phyloP scores from a whole-genome alignment of 2,329 filamentous ascomycete species.

The Penicillium sp. region DNA sequence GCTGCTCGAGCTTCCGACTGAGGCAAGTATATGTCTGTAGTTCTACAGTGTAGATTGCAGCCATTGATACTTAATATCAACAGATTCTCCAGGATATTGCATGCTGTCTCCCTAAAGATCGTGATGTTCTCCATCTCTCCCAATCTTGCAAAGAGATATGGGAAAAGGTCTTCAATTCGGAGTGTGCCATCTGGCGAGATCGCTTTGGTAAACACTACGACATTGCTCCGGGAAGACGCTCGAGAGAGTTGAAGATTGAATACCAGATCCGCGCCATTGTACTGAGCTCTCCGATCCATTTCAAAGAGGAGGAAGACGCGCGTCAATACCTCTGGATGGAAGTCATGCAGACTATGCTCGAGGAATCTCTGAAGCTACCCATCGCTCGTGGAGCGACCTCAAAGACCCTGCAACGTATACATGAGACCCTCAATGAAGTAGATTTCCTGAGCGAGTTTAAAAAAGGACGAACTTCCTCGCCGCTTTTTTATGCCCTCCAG shows the following conservation, averaged over 20 bases:
- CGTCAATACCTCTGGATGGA: constrained; percentile 32
- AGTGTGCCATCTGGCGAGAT: constrained; percentile 35
- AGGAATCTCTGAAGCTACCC: constrained; percentile 19
- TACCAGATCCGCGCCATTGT: constrained; percentile 38
- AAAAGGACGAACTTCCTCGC: constrained; percentile 16
- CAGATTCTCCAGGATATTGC: constrained; percentile 36
- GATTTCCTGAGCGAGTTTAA: constrained; percentile 27
- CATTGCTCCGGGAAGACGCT: constrained; percentile 17
- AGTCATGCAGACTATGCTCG: constrained; percentile 30
- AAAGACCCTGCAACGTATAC: constrained; percentile 26
- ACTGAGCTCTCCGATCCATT: constrained; percentile 28
- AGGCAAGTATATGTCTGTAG: constrained; percentile 8
- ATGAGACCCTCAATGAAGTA: constrained; percentile 13
- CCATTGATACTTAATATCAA: not conserved
- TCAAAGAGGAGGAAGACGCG: constrained; percentile 24
- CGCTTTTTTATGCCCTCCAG: constrained; percentile 30
- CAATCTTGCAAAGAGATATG: constrained; percentile 26
- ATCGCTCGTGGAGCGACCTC: constrained; percentile 1
- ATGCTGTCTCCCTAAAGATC: constrained; percentile 26
- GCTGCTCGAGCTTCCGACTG: constrained; percentile 17
- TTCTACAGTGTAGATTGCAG: not conserved
- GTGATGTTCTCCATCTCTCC: constrained; percentile 32
- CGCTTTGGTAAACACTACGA: constrained; percentile 37
- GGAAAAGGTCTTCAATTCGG: constrained; percentile 22
- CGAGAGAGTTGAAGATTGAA: constrained; percentile 29